Conservation (phyloP, 2,329 filamentous ascomycete species). For the Colletotrichum cereale region DNA sequence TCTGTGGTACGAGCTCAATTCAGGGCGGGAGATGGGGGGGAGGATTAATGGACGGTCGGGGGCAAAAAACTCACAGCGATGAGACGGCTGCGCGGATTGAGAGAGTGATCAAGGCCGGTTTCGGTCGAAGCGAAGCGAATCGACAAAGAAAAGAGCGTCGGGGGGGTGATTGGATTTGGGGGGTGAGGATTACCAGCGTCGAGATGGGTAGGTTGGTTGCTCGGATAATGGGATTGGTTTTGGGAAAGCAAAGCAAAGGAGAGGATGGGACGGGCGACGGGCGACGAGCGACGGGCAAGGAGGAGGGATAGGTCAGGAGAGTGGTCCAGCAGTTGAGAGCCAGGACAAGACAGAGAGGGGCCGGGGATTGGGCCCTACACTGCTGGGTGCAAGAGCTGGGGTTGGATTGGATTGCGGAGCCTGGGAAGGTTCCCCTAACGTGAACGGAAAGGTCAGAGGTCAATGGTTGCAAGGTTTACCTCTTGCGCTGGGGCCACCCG, state of each 20-base stretch:
- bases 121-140: constrained; percentile 42
- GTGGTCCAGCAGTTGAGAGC: constrained; percentile 16
- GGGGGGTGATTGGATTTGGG: constrained; percentile 34
- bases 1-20: constrained; percentile 34
- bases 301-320: constrained; percentile 23
- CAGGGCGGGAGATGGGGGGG: constrained; percentile 31
- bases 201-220: constrained; percentile 35
- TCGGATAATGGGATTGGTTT: constrained; percentile 40
- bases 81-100: constrained; percentile 28
- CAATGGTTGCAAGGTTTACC: constrained; percentile 34
- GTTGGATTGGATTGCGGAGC: constrained; percentile 38
- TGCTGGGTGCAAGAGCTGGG: constrained; percentile 10
- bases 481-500: constrained; percentile 32
- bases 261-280: constrained; percentile 36
- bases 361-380: not conserved
- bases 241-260: constrained; percentile 41
- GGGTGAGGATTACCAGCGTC: constrained; percentile 34
- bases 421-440: constrained; percentile 36
- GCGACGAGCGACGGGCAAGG: constrained; percentile 27
- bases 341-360: not conserved
- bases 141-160: constrained; percentile 43
- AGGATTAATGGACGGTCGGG: constrained; percentile 30
- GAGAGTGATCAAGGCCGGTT: constrained; percentile 37
- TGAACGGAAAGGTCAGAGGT: constrained; percentile 35
- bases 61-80: constrained; percentile 35